Evolutionary conservation across 805 yeast genomes (phyloP), one percentile per base, ranked within the genome.

Genomic region (Komagataella pseudopastoris): DNA sequence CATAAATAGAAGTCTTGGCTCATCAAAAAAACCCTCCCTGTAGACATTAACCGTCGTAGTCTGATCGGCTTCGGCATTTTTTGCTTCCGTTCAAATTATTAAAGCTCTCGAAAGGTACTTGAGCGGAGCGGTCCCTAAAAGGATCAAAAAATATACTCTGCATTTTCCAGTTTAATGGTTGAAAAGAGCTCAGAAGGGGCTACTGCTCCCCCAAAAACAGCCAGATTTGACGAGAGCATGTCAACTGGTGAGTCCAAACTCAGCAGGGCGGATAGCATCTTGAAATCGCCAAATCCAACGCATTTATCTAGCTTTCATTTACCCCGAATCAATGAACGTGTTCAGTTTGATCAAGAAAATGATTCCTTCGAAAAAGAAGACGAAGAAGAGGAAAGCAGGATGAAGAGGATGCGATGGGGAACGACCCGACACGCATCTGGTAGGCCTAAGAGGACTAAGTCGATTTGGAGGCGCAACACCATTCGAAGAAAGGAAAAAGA

Each of bases 381-480:
- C 14, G 39, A 30, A 10, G 39, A 30, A 8, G 39, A 30, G 14
- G 39, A 30, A 30, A 14, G n/a, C 39, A 30, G 14, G 14, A 84
- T 85, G 80, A 80, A 83, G 57, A 75, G 95, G 59, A 77, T 83
- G 58, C 75, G 96, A 67, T 88, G 95, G 96, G 96, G 96, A 53
- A 90, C 97, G 3, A 88, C 85, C 56, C 75, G 96, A 58, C 78
- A 80, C 59, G 78, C 79, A 53, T 75, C 79, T 55, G 95, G 95
- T 6, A 8, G 39, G 14, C 39, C 39, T 30, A 50, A 51, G 12
- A 59, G 61, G 52, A 57, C 56, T 16, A 52, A 62, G 45, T 51
- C 55, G 10, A 54, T 52, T 6, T 53, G 54, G 49, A 52, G 53
- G n/a, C 53, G 52, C 44, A 30, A 52, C 51, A 18, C 54, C 18